A percentile compares a stretch with the other conserved stretches of the same genome.
These are phyloP conservation scores for Penicillium sp. DNA, from an alignment of 2,329 filamentous ascomycete species.

Conservation along the genomic window DNA sequence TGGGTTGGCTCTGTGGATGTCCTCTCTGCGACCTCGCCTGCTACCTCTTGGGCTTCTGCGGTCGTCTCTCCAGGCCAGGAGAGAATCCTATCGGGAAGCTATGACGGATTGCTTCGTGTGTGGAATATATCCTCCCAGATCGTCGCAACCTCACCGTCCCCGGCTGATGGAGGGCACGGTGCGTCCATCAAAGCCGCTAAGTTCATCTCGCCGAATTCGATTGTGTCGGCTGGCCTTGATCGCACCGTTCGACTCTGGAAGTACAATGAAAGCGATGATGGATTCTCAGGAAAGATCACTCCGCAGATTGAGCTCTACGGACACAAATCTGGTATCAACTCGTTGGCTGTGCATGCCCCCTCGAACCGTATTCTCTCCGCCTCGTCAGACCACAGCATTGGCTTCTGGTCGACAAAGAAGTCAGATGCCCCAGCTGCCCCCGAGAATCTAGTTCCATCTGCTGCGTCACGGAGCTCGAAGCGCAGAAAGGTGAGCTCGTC, in stretches of 20 bases:
- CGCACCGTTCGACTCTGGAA: constrained; percentile 83
- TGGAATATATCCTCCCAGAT: constrained; percentile 84
- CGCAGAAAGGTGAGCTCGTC: constrained; percentile 62
- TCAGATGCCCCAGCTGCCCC: constrained; percentile 68
- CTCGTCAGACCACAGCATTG: constrained; percentile 71
- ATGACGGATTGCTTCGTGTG: constrained; percentile 77
- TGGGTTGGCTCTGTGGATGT: constrained; percentile 88
- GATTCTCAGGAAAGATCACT: constrained; percentile 55
- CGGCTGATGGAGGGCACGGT: constrained; percentile 61
- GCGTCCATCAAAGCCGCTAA: constrained; percentile 71
- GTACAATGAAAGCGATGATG: constrained; percentile 59
- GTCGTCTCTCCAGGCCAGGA: constrained; percentile 49
- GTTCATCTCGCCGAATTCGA: constrained; percentile 67
- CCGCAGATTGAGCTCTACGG: constrained; percentile 75
- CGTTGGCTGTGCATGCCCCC: constrained; percentile 62
- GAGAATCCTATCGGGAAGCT: constrained; percentile 77
- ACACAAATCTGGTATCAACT: constrained; percentile 65
- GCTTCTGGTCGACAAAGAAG: constrained; percentile 77
- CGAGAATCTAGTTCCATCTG: constrained; percentile 57
- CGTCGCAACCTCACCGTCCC: constrained; percentile 64
- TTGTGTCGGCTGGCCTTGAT: constrained; percentile 77
- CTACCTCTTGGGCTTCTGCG: constrained; percentile 50
- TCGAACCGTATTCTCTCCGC: constrained; percentile 75
- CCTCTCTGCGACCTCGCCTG: constrained; percentile 57
- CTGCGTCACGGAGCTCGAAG: constrained; percentile 59